Evolutionary conservation across 78 protist species (phyloP).

Genomic region (Polysphondylium violaceum): DNA sequence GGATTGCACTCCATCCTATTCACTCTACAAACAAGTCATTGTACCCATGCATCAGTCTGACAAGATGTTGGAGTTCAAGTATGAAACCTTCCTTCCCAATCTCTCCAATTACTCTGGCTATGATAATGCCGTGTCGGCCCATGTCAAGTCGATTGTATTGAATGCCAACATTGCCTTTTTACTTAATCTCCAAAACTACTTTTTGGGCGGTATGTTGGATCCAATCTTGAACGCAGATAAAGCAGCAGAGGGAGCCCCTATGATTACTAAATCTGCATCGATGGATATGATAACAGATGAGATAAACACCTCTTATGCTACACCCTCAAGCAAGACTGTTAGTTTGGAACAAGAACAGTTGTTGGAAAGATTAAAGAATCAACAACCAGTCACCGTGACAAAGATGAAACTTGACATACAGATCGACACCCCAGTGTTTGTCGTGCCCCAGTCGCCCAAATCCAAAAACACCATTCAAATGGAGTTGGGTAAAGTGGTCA

Average conservation of each 20-base stretch:
- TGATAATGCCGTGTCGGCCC: constrained; percentile 38
- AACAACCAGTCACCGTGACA: not conserved
- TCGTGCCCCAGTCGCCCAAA: constrained; percentile 33
- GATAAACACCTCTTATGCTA: not conserved
- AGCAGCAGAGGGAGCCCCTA: not conserved
- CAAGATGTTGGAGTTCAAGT: constrained; percentile 36
- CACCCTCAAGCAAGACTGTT: not conserved
- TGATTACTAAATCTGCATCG: not conserved
- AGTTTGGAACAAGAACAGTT: not conserved
- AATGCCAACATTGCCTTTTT: constrained; percentile 55
- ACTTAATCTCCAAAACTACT: constrained; percentile 41
- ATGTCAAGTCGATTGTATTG: constrained; percentile 51
- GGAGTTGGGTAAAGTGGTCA: constrained; percentile 59
- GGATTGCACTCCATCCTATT: constrained; percentile 18
- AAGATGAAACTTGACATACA: constrained; percentile 51
- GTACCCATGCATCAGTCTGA: not conserved
- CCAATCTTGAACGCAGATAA: constrained; percentile 44
- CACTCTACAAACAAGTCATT: constrained; percentile 39
- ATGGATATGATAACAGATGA: not conserved
- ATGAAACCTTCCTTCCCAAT: constrained; percentile 1
- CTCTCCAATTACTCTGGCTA: constrained; percentile 41
- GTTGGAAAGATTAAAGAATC: not conserved
- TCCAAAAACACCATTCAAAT: constrained; percentile 20
- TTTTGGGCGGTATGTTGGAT: constrained; percentile 70
- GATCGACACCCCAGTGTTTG: constrained; percentile 54